Base-by-base conservation (phyloP, 2,329 filamentous ascomycete genomes). In the Hymenotorrendiella dingleyae region DNA sequence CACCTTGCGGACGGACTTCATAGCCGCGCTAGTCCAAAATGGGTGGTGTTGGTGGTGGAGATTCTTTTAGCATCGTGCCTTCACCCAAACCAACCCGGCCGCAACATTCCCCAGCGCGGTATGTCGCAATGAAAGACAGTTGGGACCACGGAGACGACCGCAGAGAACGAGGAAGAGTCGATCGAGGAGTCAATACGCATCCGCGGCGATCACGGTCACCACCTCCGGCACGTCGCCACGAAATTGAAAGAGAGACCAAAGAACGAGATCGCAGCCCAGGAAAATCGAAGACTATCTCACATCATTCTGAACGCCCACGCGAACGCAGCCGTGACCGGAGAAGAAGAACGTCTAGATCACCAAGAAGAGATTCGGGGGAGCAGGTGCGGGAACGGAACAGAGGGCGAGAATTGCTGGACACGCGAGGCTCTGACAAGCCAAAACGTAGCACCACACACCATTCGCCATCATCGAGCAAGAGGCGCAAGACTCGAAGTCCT, bases 111-210 rank as follows among this genome's bases (percentile, higher is more conserved):
- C 49, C 47, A 45, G 49, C 48, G 47, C 62, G 62, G 59, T 53
- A 66, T 65, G 63, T 62, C 61, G 63, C 60, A 57, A 66, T 66
- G 63, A 65, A 62, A 64, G 61, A 64, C 60, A 64, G 60, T 54
- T 64, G 62, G 62, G 64, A 61, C 62, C 56, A 60, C 60, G 62
- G 59, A 54, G 58, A 65, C 52, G 63, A 64, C 48, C 63, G 63
- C 56, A 64, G 63, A 66, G 63, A 66, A 48, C 60, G 63, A 62
- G 62, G 63, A 51, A 61, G 63, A 64, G 58, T 62, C 49, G 62
- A 63, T 61, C 60, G 63, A 59, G 61, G 63, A 58, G 56, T 59
- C 42, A n/a, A n/a, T n/a, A 54, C 53, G 52, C 55, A 54, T 36
- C 45, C 54, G 37, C 59, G 56, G 55, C 57, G 60, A 58, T 64